Conservation (phyloP, 2,329 filamentous ascomycete genomes). For the Penicillium occitanis region DNA sequence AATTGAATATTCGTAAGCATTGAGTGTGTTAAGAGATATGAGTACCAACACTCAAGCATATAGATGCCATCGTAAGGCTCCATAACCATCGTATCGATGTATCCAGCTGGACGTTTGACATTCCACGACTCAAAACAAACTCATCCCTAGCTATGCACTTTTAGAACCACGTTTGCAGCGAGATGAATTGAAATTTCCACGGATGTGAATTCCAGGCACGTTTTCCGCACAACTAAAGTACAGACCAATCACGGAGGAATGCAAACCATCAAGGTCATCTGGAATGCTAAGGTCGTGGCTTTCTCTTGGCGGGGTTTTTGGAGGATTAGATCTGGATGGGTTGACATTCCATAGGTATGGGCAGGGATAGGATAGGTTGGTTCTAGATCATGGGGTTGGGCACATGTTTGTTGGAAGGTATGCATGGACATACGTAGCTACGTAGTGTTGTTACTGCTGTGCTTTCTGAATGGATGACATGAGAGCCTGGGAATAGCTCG, state of each 20-base stretch:
- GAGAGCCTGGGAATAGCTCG: not conserved
- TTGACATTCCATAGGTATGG: not conserved
- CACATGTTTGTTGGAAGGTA: not conserved
- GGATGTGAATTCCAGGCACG: not conserved
- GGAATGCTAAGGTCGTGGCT: constrained; percentile 8
- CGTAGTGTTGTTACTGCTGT: not conserved
- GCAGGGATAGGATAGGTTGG: not conserved
- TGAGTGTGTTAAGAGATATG: not conserved
- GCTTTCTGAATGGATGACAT: not conserved
- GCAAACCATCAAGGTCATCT: not conserved
- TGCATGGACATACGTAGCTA: not conserved
- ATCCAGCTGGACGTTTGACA: not conserved
- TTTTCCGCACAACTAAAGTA: not conserved
- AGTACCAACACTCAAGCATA: not conserved
- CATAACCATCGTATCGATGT: not conserved
- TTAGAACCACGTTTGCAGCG: not conserved
- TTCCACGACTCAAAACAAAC: not conserved
- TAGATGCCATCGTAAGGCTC: not conserved
- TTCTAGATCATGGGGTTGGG: not conserved
- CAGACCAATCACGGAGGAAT: not conserved
- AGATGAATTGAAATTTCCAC: not conserved
- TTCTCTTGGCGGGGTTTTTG: not conserved
- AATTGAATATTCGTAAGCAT: not conserved
- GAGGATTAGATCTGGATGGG: not conserved
- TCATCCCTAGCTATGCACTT: not conserved